These are phyloP conservation scores for Myriangium duriaei DNA, from an alignment of 2,329 filamentous ascomycete species.

Conservation along the genomic window DNA sequence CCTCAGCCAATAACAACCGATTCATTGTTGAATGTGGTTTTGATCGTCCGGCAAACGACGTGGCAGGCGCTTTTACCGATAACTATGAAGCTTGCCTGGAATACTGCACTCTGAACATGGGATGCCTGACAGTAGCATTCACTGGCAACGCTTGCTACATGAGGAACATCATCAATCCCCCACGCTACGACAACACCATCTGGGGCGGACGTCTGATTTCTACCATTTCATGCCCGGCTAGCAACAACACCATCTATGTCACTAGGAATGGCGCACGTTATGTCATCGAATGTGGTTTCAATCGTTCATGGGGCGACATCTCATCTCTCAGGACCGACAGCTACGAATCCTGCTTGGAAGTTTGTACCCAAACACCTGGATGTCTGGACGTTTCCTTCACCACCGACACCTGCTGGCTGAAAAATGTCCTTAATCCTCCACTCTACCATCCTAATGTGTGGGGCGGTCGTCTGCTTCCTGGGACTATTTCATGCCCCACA, in stretches of 20 bases:
- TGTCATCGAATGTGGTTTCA: slow-evolving; percentile 16
- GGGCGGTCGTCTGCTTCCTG: neutral
- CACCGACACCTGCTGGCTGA: neutral
- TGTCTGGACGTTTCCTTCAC: neutral
- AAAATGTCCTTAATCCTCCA: neutral
- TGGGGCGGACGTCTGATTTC: neutral
- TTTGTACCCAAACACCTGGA: neutral
- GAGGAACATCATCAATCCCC: neutral
- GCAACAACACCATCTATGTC: slow-evolving; percentile 16
- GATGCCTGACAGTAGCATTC: neutral
- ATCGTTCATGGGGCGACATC: neutral
- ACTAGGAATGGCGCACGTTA: slow-evolving; percentile 14
- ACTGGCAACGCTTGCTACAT: neutral
- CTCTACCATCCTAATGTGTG: neutral
- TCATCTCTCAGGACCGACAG: neutral
- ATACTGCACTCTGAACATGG: neutral
- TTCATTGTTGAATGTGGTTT: slow-evolving; percentile 18
- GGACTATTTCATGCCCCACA: slow-evolving; percentile 14
- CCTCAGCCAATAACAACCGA: slow-evolving; percentile 12
- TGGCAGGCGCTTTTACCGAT: neutral
- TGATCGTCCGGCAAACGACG: neutral
- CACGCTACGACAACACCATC: neutral
- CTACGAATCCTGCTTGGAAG: neutral
- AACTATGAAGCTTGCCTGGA: neutral
- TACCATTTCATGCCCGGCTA: slow-evolving; percentile 14